phyloP scores from a whole-genome alignment of 2,329 filamentous ascomycete species.

The Aureobasidium sp. region DNA sequence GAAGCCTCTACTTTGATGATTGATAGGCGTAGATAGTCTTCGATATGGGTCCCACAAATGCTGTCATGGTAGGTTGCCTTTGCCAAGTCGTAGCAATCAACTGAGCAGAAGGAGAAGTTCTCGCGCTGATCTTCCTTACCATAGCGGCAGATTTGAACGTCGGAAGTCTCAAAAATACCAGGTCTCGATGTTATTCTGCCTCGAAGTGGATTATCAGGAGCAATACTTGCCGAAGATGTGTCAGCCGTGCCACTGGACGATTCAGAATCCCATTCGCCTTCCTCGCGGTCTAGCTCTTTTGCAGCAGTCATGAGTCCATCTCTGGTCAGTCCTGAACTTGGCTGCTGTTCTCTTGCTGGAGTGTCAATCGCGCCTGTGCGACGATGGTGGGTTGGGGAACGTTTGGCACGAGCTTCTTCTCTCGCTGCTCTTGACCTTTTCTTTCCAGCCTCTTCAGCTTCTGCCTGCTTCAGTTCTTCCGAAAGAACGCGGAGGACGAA shows the following conservation, averaged over 20 bases:
- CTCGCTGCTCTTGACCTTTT: not conserved
- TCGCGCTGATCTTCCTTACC: not conserved
- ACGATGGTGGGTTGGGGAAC: not conserved
- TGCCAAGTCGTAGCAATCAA: constrained; percentile 9
- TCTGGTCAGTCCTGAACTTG: not conserved
- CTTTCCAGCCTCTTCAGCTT: not conserved
- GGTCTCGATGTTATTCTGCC: not conserved
- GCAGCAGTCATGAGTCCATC: not conserved
- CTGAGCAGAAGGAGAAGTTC: constrained; percentile 13
- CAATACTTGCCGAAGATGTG: not conserved
- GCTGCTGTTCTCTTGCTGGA: not conserved
- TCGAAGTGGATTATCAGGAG: not conserved
- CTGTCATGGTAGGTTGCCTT: constrained; percentile 4
- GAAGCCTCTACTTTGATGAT: not conserved
- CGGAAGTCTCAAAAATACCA: constrained; percentile 1
- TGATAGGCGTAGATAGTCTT: not conserved
- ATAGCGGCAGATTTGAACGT: constrained; percentile 8
- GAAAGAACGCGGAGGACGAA: not conserved
- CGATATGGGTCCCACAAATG: not conserved
- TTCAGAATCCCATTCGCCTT: not conserved
- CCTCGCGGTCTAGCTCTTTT: not conserved
- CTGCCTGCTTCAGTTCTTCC: not conserved
- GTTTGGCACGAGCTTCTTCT: not conserved
- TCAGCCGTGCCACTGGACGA: not conserved
- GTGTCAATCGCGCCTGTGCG: not conserved